A percentile compares a stretch with the other conserved stretches of the same genome.
These are phyloP conservation scores for Parasarocladium wereldwijsianum DNA, from an alignment of 2,329 filamentous ascomycete species.

Conservation along the genomic window DNA sequence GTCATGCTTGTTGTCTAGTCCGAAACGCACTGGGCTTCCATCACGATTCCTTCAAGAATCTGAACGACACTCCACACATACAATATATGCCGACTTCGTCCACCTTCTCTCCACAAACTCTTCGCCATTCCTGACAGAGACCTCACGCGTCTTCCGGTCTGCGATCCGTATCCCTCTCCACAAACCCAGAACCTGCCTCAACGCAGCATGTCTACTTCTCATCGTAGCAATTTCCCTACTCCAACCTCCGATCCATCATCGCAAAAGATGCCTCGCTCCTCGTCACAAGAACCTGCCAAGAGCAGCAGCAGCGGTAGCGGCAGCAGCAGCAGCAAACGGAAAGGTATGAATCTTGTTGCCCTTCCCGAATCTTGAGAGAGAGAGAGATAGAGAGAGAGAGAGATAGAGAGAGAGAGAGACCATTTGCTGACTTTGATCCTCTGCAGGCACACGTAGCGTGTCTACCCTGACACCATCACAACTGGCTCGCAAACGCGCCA, in stretches of 20 bases:
- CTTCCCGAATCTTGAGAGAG: not conserved
- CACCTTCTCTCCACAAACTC: too few species aligned
- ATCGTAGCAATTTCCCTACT: constrained; percentile 4
- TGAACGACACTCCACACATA: too few species aligned
- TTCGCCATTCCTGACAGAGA: too few species aligned
- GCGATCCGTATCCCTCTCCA: not conserved
- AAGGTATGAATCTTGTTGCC: constrained; percentile 20
- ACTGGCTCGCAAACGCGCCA: constrained; percentile 77
- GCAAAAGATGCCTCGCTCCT: constrained; percentile 23
- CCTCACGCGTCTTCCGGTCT: too few species aligned
- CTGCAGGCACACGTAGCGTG: constrained; percentile 54
- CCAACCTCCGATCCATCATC: constrained; percentile 9
- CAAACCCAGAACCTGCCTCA: not conserved
- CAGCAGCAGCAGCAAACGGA: constrained; percentile 26
- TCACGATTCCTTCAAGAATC: too few species aligned
- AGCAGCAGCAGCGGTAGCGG: constrained; percentile 5
- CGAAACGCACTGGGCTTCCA: too few species aligned
- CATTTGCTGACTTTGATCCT: constrained; percentile 3
- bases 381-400: not conserved
- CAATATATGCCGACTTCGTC: too few species aligned
- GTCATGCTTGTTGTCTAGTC: too few species aligned
- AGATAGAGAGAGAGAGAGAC: not conserved
- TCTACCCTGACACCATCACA: constrained; percentile 80
- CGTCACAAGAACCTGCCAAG: constrained; percentile 27
- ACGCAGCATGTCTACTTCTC: constrained; percentile 4